Percentiles rank a stretch among this genome's conserved stretches.
phyloP scores from a whole-genome alignment of 2,329 filamentous ascomycete species.

The Biscogniauxia sp. region DNA sequence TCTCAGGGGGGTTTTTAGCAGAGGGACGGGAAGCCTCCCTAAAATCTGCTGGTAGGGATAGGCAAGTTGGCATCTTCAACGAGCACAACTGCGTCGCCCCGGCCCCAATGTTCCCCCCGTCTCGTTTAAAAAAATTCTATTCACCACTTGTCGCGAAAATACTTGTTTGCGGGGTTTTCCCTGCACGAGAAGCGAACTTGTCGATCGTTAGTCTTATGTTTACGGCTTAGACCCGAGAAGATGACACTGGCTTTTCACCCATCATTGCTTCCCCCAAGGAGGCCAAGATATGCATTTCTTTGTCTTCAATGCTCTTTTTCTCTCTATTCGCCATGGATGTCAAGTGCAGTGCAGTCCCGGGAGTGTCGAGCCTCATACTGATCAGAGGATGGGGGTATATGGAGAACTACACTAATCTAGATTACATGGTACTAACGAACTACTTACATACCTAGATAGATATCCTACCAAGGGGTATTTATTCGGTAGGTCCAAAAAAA shows the following conservation, averaged over 20 bases:
- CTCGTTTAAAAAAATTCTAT: not conserved
- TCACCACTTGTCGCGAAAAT: not conserved
- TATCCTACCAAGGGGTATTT: not conserved
- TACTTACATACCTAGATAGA: no score
- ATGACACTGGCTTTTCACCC: not conserved
- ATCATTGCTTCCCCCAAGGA: not conserved
- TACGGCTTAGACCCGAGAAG: not conserved
- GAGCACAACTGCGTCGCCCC: not conserved
- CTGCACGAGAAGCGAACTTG: not conserved
- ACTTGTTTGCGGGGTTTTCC: not conserved
- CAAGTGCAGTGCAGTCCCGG: no score
- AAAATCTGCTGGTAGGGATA: not conserved
- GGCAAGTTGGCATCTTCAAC: not conserved
- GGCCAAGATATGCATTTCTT: not conserved
- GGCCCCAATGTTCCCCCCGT: not conserved
- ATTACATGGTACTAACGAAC: not conserved
- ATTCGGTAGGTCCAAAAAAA: not conserved
- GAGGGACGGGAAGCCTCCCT: not conserved
- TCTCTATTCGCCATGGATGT: no score
- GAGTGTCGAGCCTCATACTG: not conserved
- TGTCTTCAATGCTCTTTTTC: no score
- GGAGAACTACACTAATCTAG: not conserved
- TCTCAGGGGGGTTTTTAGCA: not conserved
- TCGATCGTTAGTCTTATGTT: not conserved
- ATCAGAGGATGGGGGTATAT: not conserved